Conservation (phyloP, 140 eudicot species). For the Oenanthe javanica region DNA sequence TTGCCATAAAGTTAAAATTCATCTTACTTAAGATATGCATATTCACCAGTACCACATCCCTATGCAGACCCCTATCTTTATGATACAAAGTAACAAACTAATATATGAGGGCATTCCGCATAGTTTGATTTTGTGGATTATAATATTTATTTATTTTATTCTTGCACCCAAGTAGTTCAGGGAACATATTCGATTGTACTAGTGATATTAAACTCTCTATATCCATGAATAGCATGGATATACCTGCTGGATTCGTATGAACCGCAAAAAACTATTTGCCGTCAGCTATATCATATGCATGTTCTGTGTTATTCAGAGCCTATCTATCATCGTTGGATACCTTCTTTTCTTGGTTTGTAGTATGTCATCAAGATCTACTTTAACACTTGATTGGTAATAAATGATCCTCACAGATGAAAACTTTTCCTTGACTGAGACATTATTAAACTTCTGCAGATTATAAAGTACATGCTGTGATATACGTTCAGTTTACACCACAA, state of each 20-base stretch:
- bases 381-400: no score
- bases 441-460: no score
- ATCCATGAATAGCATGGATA: background rate
- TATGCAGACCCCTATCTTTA: background rate
- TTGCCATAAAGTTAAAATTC: background rate
- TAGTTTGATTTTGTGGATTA: background rate
- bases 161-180: background rate
- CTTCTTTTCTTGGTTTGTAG: background rate
- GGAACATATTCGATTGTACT: background rate
- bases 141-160: background rate
- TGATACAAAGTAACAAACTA: background rate
- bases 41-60: background rate
- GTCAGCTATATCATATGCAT: background rate
- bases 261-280: background rate
- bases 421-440: no score
- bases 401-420: no score
- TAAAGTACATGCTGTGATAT: background rate
- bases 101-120: background rate
- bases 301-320: background rate
- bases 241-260: background rate
- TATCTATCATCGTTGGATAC: background rate
- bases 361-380: background rate
- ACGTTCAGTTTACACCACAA: background rate
- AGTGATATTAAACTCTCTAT: background rate
- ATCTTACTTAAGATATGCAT: background rate